Conservation (phyloP, 2,329 filamentous ascomycete species). For the Ophiostoma sp. region DNA sequence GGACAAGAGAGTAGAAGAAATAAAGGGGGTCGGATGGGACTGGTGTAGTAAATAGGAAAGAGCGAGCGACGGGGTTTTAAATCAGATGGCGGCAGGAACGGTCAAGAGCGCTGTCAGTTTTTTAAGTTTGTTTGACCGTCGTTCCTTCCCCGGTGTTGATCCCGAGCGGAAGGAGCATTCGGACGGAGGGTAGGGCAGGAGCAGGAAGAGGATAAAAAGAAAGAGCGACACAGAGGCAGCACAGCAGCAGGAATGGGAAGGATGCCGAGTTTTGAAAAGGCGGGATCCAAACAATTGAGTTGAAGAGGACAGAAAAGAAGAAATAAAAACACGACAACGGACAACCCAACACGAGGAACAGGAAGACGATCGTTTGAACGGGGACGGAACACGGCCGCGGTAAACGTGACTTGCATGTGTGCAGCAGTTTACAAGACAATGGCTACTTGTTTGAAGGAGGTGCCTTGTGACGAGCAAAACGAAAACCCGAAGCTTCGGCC, state of each 20-base stretch:
- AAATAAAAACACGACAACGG: not conserved
- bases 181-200: not conserved
- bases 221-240: not conserved
- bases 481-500: not conserved
- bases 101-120: not conserved
- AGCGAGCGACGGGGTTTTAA: not conserved
- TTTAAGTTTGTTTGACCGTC: not conserved
- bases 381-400: not conserved
- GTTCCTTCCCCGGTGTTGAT: not conserved
- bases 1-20: not conserved
- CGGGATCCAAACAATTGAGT: not conserved
- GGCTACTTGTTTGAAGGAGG: not conserved
- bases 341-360: not conserved
- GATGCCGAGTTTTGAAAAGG: not conserved
- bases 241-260: not conserved
- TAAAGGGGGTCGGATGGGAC: not conserved
- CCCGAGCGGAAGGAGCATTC: not conserved
- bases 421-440: not conserved
- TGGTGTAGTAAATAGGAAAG: conserved; percentile 4
- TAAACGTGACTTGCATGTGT: not conserved
- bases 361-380: not conserved
- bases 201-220: not conserved
- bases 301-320: not conserved
- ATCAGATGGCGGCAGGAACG: conserved; percentile 10
- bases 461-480: not conserved